Base-by-base conservation (phyloP, 2,329 filamentous ascomycete species). In the Pseudogymnoascus pannorum region DNA sequence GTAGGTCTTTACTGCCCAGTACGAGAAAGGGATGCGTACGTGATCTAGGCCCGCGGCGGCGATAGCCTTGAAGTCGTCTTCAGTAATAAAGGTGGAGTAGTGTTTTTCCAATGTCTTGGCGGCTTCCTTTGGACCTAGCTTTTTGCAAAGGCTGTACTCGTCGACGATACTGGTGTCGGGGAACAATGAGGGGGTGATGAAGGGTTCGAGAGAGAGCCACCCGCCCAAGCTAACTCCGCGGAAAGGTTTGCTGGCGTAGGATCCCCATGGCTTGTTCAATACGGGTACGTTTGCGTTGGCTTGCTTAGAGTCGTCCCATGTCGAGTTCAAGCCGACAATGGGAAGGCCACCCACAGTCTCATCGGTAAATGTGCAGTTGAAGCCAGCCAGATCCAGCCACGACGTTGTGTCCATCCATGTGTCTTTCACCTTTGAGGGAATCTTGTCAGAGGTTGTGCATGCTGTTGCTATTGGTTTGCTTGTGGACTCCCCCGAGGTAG, bases 131-230 rank as follows among this genome's bases (percentile, higher is more conserved):
- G 82, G 72, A 0, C 91, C 93, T 1, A 97, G 81, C 66, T 88
- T 81, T 48, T 79, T 74, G 63, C 84, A 85, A 20, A 97, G 79
- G 0, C 89, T 96, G 74, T 84, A 97, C 73, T 99, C 94, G 71
- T 99, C 94, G 16, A 97, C 81, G 40, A 97, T 84, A 6, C 84
- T 77, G 64, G 82, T 82, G 64, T 85, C 76, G n/a, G 48, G 48
- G 76, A 99, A 99, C 26, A 96, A 81, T 0, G 92, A 97, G 0
- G 94, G 94, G 3, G 91, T 93, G 71, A 99, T 97, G 73, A 96
- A 97, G 0, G 94, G 94, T 70, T 99, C 94, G 9, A 99, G 77
- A 2, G 88, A 89, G 1, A 99, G 82, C 94, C 94, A 99, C 12
- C 94, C 94, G 59, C 94, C 94, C 1, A 97, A 73, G 69, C 96